These are phyloP conservation scores for Arachis stenosperma DNA, from an alignment of 306 rosid species.

Conservation along the genomic window DNA sequence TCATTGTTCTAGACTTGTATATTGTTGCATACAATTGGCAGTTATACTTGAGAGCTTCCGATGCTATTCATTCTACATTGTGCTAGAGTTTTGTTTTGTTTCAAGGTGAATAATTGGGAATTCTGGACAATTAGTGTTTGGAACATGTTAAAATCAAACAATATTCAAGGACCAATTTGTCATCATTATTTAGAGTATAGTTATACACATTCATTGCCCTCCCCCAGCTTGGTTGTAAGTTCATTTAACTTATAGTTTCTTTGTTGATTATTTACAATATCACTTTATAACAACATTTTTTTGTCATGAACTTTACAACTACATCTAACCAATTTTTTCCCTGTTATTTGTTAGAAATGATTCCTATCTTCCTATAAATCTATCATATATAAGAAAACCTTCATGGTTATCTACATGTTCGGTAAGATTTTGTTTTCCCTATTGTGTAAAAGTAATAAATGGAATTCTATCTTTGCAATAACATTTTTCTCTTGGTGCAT, in stretches of 20 bases:
- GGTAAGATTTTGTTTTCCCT: slow-evolving; percentile 47
- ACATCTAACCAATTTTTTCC: slow-evolving; percentile 29
- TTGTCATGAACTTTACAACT: neutral
- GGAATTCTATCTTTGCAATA: too few species aligned
- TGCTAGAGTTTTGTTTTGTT: too few species aligned
- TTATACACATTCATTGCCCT: slow-evolving; percentile 94
- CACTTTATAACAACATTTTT: slow-evolving; percentile 12
- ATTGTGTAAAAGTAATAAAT: too few species aligned
- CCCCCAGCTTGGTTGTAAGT: slow-evolving; percentile 96
- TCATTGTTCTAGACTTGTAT: too few species aligned
- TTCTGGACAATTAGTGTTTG: too few species aligned
- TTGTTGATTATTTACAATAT: slow-evolving; percentile 17
- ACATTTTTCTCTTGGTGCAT: slow-evolving; percentile 43
- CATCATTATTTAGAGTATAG: slow-evolving; percentile 8
- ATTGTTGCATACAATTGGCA: too few species aligned
- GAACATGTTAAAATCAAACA: too few species aligned
- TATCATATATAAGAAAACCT: slow-evolving; percentile 63
- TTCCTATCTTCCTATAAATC: slow-evolving; percentile 55
- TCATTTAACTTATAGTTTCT: slow-evolving; percentile 22
- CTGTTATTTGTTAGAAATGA: slow-evolving; percentile 60
- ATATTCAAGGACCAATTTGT: too few species aligned
- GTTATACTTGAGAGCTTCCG: too few species aligned
- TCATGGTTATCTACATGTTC: slow-evolving; percentile 80
- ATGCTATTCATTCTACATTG: too few species aligned
- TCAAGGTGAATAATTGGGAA: too few species aligned